Base-by-base conservation (phyloP, 2,329 filamentous ascomycete species). In the Stemphylium vesicarium region DNA sequence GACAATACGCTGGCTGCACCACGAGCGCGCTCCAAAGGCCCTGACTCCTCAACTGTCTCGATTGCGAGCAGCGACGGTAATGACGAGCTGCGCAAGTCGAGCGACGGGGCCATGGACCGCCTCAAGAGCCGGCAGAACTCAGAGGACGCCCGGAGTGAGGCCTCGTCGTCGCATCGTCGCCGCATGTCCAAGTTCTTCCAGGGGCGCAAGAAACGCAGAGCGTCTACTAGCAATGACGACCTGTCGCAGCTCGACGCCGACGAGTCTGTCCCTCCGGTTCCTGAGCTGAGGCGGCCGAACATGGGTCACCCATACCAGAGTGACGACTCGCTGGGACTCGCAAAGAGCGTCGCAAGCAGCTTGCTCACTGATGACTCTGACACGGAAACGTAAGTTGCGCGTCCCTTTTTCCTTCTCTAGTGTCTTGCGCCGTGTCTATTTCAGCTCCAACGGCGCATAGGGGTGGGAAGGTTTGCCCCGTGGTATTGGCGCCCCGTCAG, bases 131-230 rank as follows among this genome's bases (percentile, higher is more conserved):
- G 76, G 45, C 64, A 62, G 45, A 66, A 63, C 46, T 77, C 76
- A n/a, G 78, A 79, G 39, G 75, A 76, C 49, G 66, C 62, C 36
- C 65, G 66, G 56, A 76, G 75, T 62, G 76, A 76, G 65, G 74
- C 74, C 42, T 79, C 69, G 5, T 68, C 78, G 24, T 67, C 67
- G 29, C 68, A 70, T 47, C 66, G 63, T 55, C 79, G 76, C 61
- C 80, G 81, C 48, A 78, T 86, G 58, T 81, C 83, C 10, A 83
- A 81, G 60, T 71, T 86, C 51, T 78, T 84, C 67, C 79, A 79
- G 53, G 80, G 79, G 60, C 79, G 81, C 63, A 70, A 69, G 39
- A 74, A 69, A 48, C 65, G 69, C 54, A 68, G 65, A 39, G 68
- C 69, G 53, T 65, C 64, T 22, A 42, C 45, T 65, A 68, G 73